Conservation (phyloP, 2,329 filamentous ascomycete genomes). For the Aureobasidium sp. region DNA sequence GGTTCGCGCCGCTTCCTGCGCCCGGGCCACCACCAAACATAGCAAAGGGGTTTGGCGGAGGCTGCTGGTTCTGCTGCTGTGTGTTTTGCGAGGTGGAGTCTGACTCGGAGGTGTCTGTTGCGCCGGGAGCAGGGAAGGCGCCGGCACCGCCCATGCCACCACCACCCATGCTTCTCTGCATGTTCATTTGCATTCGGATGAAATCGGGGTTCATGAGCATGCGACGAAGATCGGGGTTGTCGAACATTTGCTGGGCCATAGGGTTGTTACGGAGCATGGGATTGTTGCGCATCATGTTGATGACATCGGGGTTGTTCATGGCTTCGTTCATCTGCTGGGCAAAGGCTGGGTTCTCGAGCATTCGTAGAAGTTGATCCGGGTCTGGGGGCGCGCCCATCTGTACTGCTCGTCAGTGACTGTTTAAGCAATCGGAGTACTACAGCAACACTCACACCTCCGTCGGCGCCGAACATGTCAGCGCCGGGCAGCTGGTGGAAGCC, state of each 20-base stretch:
- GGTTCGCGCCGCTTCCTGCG: conserved; percentile 41
- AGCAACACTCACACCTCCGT: conserved; percentile 68
- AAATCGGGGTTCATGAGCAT: conserved; percentile 91
- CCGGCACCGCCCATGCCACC: conserved; percentile 33
- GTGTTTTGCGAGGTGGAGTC: conserved; percentile 30
- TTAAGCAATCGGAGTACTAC: too few relatives aligned
- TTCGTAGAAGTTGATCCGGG: conserved; percentile 71
- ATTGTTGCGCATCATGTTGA: conserved; percentile 65
- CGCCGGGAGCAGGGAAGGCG: conserved; percentile 82
- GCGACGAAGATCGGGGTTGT: conserved; percentile 78
- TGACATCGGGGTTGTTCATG: conserved; percentile 86
- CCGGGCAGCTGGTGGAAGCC: conserved; percentile 85
- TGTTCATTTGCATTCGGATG: conserved; percentile 71
- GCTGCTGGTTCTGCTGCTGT: conserved; percentile 1
- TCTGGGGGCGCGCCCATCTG: conserved; percentile 86
- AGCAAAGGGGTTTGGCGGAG: conserved; percentile 42
- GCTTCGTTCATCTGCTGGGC: conserved; percentile 87
- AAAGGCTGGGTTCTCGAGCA: conserved; percentile 84
- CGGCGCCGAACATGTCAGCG: conserved; percentile 82
- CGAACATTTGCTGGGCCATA: conserved; percentile 77
- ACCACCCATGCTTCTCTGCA: conserved; percentile 61
- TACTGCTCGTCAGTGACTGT: not conserved
- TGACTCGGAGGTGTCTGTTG: conserved; percentile 72
- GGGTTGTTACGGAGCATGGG: conserved; percentile 82
- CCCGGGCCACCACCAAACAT: conserved; percentile 25